Percentiles rank a stretch among this genome's conserved stretches.
These are phyloP conservation scores for Leucocoprinus birnbaumii DNA, from an alignment of 768 basidiomycete genomes.

Conservation along the genomic window DNA sequence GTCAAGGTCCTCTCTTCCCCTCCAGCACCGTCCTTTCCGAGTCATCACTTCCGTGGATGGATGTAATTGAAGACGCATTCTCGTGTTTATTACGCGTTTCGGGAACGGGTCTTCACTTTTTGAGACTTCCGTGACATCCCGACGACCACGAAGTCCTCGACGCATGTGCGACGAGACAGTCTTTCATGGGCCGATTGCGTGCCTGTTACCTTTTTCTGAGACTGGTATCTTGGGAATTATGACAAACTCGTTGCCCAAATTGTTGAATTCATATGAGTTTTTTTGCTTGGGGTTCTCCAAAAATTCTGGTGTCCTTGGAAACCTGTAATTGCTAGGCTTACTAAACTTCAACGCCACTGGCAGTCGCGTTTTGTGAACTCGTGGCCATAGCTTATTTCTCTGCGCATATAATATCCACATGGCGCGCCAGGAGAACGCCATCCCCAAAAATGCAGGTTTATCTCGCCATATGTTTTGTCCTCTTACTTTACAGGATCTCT, in stretches of 20 bases:
- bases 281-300: background rate
- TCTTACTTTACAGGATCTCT: slow-evolving; percentile 3
- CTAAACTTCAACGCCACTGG: background rate
- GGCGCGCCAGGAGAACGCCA: background rate
- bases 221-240: background rate
- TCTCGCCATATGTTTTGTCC: slow-evolving; percentile 9
- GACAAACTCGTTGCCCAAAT: background rate
- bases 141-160: background rate
- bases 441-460: background rate
- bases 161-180: background rate
- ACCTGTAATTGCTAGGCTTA: background rate
- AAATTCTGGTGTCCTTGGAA: slow-evolving; percentile 3
- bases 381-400: background rate
- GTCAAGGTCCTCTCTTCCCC: background rate
- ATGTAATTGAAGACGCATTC: background rate
- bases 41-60: background rate
- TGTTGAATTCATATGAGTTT: background rate
- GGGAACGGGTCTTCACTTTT: background rate
- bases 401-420: background rate
- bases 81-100: background rate
- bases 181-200: background rate
- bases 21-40: background rate
- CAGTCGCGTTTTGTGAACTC: background rate
- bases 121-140: background rate
- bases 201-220: background rate